Evolutionary conservation across 202 grass and related monocot genomes (phyloP), one percentile per base, ranked within the genome.

Genomic region (Eragrostis tef): DNA sequence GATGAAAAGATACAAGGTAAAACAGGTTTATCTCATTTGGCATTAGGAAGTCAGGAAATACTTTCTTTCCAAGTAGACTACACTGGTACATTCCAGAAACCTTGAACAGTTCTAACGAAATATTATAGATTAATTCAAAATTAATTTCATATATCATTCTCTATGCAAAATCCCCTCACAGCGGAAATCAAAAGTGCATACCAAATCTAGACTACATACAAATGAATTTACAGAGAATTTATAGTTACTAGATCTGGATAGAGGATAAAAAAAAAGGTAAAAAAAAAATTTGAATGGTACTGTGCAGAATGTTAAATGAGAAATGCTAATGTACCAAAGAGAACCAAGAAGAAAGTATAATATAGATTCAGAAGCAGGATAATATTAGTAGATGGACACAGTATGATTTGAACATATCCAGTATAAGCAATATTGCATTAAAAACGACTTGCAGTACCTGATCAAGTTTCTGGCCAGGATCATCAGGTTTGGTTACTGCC

Each of bases 381-480:
- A 29, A 36, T 11, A 17, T 58, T 58, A 72, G 34, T 58, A 19
- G 59, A 27, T 67, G 44, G 31, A 58, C 42, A 75, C 42, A 75
- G 47, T 69, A 75, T 14, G 75, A 82, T 64, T 57, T 45, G 8
- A 89, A 72, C 15, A 20, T 72, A 65, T 71, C 14, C 20, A 31
- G 5, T 41, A 59, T 43, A 79, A 83, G 56, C 0, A 70, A 71
- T 6, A 47, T 10, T 75, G 29, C 83, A 75, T n/a, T 16, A 22
- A 58, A 92, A 16, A 31, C 8, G 17, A 85, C 36, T 79, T 12
- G 11, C 48, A 56, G 27, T 84, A 94, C 92, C 90, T 98, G 90
- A 74, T 98, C 95, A 75, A 94, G 85, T 81, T 88, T 91, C 62
- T 97, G 89, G 34, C 84, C 85, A 81, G 79, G 85, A 66, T 89